Percentiles rank a stretch among this genome's conserved stretches.
phyloP scores from a whole-genome alignment of 2,329 filamentous ascomycete genomes.

The Colletotrichum abscissum region DNA sequence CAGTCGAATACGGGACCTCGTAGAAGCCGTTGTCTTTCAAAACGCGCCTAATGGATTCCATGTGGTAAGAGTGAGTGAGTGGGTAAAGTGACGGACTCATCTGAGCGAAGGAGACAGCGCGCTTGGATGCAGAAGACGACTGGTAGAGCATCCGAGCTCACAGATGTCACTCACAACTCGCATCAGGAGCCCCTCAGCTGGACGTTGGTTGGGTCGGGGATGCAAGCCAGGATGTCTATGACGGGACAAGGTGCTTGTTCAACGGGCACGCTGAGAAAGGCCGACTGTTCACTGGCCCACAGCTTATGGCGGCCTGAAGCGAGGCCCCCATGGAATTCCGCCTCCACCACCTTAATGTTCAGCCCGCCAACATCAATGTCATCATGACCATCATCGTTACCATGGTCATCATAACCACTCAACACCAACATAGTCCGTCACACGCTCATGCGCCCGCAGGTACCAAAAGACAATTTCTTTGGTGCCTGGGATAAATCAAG shows the following conservation, averaged over 20 bases:
- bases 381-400: neutral
- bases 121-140: conserved; percentile 20
- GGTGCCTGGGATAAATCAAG: conserved; percentile 8
- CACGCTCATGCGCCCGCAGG: conserved; percentile 25
- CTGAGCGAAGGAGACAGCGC: conserved; percentile 21
- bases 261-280: neutral
- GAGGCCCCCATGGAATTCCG: conserved; percentile 9
- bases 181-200: neutral
- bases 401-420: conserved; percentile 1
- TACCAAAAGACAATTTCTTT: conserved; percentile 5
- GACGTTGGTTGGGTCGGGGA: neutral
- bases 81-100: conserved; percentile 5
- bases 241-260: neutral
- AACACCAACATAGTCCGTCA: conserved; percentile 2
- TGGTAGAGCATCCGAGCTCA: neutral
- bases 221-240: conserved; percentile 9
- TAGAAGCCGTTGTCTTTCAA: conserved; percentile 18
- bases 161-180: neutral
- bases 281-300: neutral
- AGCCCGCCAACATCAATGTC: neutral
- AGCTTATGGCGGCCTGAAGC: conserved; percentile 9
- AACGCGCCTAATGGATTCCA: neutral
- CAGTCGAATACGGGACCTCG: conserved; percentile 19
- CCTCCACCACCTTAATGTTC: conserved; percentile 14
- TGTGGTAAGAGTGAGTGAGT: neutral